phyloP scores from a whole-genome alignment of 768 basidiomycete genomes.

The Cyathus striatus region DNA sequence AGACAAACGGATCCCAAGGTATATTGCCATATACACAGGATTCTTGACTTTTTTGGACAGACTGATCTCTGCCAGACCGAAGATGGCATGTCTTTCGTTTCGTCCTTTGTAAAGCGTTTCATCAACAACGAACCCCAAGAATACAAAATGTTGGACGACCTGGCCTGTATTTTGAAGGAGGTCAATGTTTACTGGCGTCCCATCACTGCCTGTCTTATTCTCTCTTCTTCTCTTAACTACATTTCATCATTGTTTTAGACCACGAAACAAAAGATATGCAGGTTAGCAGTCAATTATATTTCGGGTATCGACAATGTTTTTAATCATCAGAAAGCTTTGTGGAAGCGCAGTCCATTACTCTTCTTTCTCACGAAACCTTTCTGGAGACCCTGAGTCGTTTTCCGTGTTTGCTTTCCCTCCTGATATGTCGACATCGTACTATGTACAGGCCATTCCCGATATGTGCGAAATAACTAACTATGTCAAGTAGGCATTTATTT shows the following conservation, averaged over 20 bases:
- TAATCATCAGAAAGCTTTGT: background rate
- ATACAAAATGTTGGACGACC: too few relatives aligned
- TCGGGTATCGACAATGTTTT: background rate
- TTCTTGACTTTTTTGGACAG: too few relatives aligned
- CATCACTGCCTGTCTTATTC: slow-evolving; percentile 25
- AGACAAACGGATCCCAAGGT: too few relatives aligned
- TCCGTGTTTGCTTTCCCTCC: background rate
- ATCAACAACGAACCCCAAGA: too few relatives aligned
- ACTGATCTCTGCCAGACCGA: too few relatives aligned
- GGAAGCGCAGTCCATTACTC: background rate
- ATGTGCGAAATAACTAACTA: background rate
- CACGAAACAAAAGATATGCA: slow-evolving; percentile 18
- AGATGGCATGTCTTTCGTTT: too few relatives aligned
- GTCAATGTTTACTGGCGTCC: too few relatives aligned
- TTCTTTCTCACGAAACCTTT: background rate
- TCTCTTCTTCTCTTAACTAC: slow-evolving; percentile 22
- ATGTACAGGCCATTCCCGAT: background rate
- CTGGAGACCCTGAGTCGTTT: background rate
- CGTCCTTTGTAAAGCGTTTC: too few relatives aligned
- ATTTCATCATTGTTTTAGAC: slow-evolving; percentile 25
- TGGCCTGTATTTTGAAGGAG: too few relatives aligned
- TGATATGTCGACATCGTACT: background rate
- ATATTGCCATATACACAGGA: too few relatives aligned
- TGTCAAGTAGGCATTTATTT: background rate
- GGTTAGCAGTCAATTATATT: slow-evolving; percentile 6